Base-by-base conservation (phyloP, 305 asterid species). In the Petunia hybrid region DNA sequence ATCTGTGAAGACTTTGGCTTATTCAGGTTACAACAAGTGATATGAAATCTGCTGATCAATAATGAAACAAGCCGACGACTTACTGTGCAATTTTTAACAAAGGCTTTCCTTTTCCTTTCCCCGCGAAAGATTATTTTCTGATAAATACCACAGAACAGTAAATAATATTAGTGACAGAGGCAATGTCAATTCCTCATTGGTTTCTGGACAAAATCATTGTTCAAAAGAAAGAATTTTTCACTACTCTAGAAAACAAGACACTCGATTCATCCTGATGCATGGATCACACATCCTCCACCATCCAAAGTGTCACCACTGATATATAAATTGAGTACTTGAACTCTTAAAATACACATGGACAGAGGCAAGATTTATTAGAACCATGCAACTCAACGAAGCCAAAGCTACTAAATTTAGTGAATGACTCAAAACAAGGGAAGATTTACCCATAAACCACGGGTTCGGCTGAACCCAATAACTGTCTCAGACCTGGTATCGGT, bases 141-240 rank as follows among this genome's bases (percentile, higher is more conserved):
- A 42, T 8, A n/a, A 42, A n/a, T 68, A 68, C n/a, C 75, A 68
- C 5, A 42, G 8, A 42, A 68, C 38, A 66, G 51, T 66, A 66
- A 61, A 39, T 64, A 64, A 63, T 14, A 66, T 9, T 6, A 68
- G 42, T n/a, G 39, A 14, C 31, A 14, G 31, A 68, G 56, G 75
- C 75, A 68, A 42, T 68, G 56, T 2, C 75, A 42, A n/a, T 68
- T 68, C 13, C 74, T 67, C 16, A 7, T 55, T 42, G 42, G 38
- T 68, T 42, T 68, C 42, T 68, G 75, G 75, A 68, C 56, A 42
- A 68, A 68, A 68, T 8, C 56, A n/a, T 68, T 68, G 56, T 4
- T 42, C 75, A 67, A 67, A 67, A 41, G 40, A 67, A 67, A 41
- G 8, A 38, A 67, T 10, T 42, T 42, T 22, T 22, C 31, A 22